Conservation (phyloP, 2,329 filamentous ascomycete species). For the Cercospora sojina region DNA sequence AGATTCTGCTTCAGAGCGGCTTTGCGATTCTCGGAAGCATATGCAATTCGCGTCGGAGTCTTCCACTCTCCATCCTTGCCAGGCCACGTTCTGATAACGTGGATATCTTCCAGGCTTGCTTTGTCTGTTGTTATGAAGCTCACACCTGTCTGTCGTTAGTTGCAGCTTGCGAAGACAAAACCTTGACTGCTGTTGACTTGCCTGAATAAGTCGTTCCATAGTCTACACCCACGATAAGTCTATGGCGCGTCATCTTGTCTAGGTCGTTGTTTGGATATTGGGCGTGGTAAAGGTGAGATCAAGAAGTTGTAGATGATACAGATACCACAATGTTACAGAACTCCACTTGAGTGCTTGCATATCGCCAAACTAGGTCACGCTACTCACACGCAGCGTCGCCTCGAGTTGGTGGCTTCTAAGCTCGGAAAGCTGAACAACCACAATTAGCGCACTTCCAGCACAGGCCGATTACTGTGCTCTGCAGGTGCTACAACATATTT, state of each 20-base stretch:
- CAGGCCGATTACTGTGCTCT: not conserved
- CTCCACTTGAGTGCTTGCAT: not conserved
- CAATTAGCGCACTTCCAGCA: not conserved
- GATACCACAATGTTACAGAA: not conserved
- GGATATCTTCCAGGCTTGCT: slow-evolving; percentile 19
- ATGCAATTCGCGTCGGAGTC: slow-evolving; percentile 21
- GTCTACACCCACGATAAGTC: slow-evolving; percentile 21
- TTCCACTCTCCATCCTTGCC: slow-evolving; percentile 20
- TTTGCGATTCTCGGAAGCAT: slow-evolving; percentile 18
- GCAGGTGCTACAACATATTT: not conserved
- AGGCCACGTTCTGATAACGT: slow-evolving; percentile 21
- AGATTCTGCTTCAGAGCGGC: not conserved
- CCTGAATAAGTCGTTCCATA: slow-evolving; percentile 15
- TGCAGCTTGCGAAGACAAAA: not conserved
- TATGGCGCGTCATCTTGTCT: slow-evolving; percentile 7
- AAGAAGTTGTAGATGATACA: not conserved
- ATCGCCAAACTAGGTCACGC: not conserved
- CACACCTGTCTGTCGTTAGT: slow-evolving; percentile 15
- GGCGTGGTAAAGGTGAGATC: not conserved
- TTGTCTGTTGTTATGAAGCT: slow-evolving; percentile 26
- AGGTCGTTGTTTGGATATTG: not conserved
- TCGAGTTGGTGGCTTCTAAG: not conserved
- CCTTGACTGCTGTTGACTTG: not conserved
- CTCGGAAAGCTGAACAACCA: not conserved
- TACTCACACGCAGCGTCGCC: not conserved